A percentile compares a stretch with the other conserved stretches of the same genome.
Conservation (phyloP, 345 rosid genomes). For the Odontarrhena argentea region DNA sequence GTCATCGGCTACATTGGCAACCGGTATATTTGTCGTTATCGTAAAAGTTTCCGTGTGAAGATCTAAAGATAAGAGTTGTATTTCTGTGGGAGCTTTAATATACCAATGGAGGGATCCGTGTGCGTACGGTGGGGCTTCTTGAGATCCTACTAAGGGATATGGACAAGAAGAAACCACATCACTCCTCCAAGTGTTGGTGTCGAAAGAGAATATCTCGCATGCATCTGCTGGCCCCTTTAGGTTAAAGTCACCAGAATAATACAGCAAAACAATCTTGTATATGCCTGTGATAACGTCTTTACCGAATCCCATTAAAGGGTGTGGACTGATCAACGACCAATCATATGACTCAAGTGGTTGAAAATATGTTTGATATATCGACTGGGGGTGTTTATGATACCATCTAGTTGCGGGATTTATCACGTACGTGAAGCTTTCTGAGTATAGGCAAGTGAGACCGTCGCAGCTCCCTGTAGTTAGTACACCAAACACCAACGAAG, state of each 20-base stretch:
- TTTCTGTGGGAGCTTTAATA: not conserved
- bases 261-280: constrained; percentile 22
- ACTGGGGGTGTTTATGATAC: not conserved
- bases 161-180: constrained; percentile 9
- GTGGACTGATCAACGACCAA: too few relatives aligned
- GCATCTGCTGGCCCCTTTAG: not conserved
- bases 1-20: not conserved
- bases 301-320: not conserved
- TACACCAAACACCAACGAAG: too few relatives aligned
- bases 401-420: constrained; percentile 22
- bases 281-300: constrained; percentile 12
- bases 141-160: not conserved
- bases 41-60: constrained; percentile 7
- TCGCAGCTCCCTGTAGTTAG: not conserved
- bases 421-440: not conserved
- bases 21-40: not conserved
- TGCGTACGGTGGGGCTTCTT: not conserved
- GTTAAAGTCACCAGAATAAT: not conserved
- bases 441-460: constrained; percentile 16
- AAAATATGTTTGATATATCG: not conserved
- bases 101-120: constrained; percentile 8
- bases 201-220: constrained; percentile 10
- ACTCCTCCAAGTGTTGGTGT: constrained; percentile 5
- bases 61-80: constrained; percentile 3
- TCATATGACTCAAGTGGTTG: too few relatives aligned